Evolutionary conservation across 2,329 filamentous ascomycete species (phyloP).

Genomic region (Chrysoporthe cubensis): DNA sequence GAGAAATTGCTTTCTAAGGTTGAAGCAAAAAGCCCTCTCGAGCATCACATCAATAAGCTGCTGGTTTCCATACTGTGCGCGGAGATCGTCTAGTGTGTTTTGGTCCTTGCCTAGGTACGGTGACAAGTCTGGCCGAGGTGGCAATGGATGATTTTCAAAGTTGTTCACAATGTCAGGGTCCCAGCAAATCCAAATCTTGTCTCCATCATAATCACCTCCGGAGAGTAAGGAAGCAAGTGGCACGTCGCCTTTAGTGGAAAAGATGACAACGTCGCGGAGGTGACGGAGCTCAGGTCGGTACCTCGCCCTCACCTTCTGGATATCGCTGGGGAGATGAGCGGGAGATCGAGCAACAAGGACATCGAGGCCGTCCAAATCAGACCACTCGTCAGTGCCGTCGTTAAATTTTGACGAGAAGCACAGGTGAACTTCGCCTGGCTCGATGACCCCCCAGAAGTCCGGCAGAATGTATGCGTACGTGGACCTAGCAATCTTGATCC

Average conservation of each 20-base stretch:
- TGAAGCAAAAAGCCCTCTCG: conserved; percentile 59
- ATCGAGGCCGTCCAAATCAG: conserved; percentile 59
- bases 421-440: conserved; percentile 69
- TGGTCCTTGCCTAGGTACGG: conserved; percentile 55
- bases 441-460: conserved; percentile 65
- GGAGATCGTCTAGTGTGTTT: conserved; percentile 51
- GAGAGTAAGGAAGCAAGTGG: conserved; percentile 73
- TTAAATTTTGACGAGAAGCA: conserved; percentile 69
- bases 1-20: conserved; percentile 59
- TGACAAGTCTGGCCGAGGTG: conserved; percentile 34
- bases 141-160: conserved; percentile 65
- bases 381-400: conserved; percentile 56
- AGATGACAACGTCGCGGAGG: conserved; percentile 80
- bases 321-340: conserved; percentile 70
- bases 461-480: conserved; percentile 69
- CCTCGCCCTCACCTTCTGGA: conserved; percentile 68
- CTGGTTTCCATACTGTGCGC: conserved; percentile 27
- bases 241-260: conserved; percentile 64
- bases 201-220: conserved; percentile 82
- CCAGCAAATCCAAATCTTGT: conserved; percentile 78
- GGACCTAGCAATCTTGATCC: conserved; percentile 63
- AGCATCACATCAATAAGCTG: conserved; percentile 52
- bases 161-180: conserved; percentile 66
- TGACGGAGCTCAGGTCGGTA: conserved; percentile 64
- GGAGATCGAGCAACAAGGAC: conserved; percentile 73